Percentiles rank a stretch among this genome's conserved stretches.
phyloP scores from a whole-genome alignment of 2,329 filamentous ascomycete genomes.

The Hawksworthiomyces lignivorus region DNA sequence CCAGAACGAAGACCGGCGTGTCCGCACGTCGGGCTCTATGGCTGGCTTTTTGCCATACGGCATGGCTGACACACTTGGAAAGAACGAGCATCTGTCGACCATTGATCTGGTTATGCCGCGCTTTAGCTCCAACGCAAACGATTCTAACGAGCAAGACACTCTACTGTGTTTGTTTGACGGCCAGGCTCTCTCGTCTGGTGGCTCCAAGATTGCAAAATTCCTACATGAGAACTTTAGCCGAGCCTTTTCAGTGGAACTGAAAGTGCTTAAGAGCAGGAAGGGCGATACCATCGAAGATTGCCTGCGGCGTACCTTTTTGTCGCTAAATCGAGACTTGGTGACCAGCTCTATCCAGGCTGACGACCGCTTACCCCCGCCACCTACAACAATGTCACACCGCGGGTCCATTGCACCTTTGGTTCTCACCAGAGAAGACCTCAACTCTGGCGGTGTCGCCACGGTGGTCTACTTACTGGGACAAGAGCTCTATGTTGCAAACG shows the following conservation, averaged over 20 bases:
- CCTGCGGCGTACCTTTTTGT: slow-evolving; percentile 75
- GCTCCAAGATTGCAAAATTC: slow-evolving; percentile 93
- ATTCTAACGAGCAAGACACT: slow-evolving; percentile 69
- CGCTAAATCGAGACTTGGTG: slow-evolving; percentile 89
- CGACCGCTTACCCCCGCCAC: slow-evolving; percentile 23
- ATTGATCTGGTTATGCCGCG: slow-evolving; percentile 92
- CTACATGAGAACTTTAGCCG: slow-evolving; percentile 91
- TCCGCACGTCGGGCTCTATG: slow-evolving; percentile 91
- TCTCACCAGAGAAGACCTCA: slow-evolving; percentile 80
- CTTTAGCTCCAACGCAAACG: slow-evolving; percentile 55
- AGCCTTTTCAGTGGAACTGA: slow-evolving; percentile 76
- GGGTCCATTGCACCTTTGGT: slow-evolving; percentile 61
- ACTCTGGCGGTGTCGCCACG: slow-evolving; percentile 85
- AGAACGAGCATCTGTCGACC: slow-evolving; percentile 89
- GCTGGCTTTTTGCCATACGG: slow-evolving; percentile 89
- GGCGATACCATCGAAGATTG: slow-evolving; percentile 76
- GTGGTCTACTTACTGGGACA: slow-evolving; percentile 84
- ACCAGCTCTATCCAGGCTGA: slow-evolving; percentile 70
- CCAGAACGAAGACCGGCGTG: slow-evolving; percentile 87
- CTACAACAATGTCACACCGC: slow-evolving; percentile 51
- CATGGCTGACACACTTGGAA: slow-evolving; percentile 92
- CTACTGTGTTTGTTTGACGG: slow-evolving; percentile 95
- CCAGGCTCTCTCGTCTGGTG: slow-evolving; percentile 77
- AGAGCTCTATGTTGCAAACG: slow-evolving; percentile 89
- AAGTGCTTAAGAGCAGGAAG: slow-evolving; percentile 55